Evolutionary conservation across 805 yeast genomes (phyloP), one percentile per base, ranked within the genome.

Genomic region (Ogataea nitratoaversa): DNA sequence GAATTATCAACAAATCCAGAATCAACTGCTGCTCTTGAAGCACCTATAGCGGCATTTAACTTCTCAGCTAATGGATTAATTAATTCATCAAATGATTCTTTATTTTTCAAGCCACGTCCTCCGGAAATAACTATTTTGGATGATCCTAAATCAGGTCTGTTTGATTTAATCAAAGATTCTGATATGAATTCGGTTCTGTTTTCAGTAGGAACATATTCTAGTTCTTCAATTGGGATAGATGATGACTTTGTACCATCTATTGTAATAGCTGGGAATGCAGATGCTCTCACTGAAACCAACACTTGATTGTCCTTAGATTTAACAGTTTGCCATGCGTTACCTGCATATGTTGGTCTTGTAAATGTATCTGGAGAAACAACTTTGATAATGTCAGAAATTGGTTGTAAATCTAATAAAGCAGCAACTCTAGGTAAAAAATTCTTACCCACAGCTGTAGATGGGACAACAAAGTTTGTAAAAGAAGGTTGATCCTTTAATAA

Each of bases 11-110:
- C 89, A 62, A 78, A 89, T 0, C 97, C 98, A 33, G 95, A 74
- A 65, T 91, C 99, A 19, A 93, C 99, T 25, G 98, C 99, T 16
- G 97, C 98, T 63, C 99, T 81, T 7, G 96, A 87, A 3, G 98
- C 98, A 56, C 99, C 99, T 36, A 91, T 83, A 40, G 95, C 98
- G 2, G 98, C 99, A 41, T 80, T 76, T 43, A 91, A 68, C 44
- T 84, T 74, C 42, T 78, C 80, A 7, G 98, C 97, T 49, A 91
- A 70, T 37, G 99, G 98, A 52, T 74, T 78, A 39, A 93, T 70
- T 43, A 87, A 50, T 40, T 72, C 60, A 41, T 86, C 95, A 62
- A 91, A 91, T 42, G 84, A 82, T 60, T 85, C 96, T 63, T 89
- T 90, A 63, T 79, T 80, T 63, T 90, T 88, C 52, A 91, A 76